These are phyloP conservation scores for Boletales sp. DNA, from an alignment of 768 basidiomycete species.

Conservation along the genomic window DNA sequence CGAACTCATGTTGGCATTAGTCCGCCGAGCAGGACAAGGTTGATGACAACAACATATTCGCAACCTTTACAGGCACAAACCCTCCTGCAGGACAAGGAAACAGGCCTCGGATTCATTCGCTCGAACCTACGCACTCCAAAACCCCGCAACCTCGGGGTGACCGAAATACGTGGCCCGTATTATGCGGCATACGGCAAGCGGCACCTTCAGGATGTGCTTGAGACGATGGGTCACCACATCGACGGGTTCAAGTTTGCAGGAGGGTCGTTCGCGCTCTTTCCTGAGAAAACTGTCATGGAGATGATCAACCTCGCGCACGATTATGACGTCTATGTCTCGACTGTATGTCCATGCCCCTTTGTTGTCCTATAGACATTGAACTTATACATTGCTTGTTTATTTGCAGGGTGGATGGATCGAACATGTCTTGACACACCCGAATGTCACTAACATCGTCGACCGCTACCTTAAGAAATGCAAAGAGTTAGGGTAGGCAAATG, in stretches of 20 bases:
- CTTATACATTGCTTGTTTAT: background rate
- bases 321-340: constrained; percentile 39
- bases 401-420: constrained; percentile 14
- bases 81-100: constrained; percentile 10
- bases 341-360: constrained; percentile 29
- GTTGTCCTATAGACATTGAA: background rate
- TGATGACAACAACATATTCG: background rate
- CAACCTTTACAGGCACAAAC: background rate
- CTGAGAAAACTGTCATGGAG: constrained; percentile 29
- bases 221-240: constrained; percentile 40
- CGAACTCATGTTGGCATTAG: background rate
- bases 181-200: constrained; percentile 40
- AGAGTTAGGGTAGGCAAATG: constrained; percentile 6
- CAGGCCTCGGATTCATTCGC: constrained; percentile 12
- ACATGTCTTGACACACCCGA: constrained; percentile 9
- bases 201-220: constrained; percentile 39
- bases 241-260: constrained; percentile 47
- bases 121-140: constrained; percentile 32
- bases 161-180: constrained; percentile 45
- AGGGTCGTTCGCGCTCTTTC: constrained; percentile 37
- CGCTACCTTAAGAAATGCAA: constrained; percentile 10
- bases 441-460: constrained; percentile 6
- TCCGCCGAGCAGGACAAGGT: background rate
- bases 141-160: constrained; percentile 35
- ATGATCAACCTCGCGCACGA: constrained; percentile 41